These are phyloP conservation scores for Cutaneotrichosporon mucoides DNA, from an alignment of 1,284 basidiomycete species.

Conservation along the genomic window DNA sequence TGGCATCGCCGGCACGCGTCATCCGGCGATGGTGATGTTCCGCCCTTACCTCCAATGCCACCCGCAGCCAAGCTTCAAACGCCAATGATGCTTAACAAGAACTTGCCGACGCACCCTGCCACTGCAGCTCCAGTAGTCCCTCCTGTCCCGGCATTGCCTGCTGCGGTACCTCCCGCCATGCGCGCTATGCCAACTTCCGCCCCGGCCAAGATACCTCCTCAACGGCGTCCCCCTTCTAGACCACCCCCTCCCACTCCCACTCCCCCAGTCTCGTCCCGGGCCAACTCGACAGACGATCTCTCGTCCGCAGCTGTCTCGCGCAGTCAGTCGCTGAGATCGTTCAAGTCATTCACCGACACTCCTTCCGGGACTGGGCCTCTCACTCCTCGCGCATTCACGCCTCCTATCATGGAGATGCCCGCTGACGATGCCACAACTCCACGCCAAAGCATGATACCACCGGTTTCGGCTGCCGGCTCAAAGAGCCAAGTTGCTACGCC, in stretches of 20 bases:
- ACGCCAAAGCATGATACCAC: neutral
- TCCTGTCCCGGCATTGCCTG: no score
- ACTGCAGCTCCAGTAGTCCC: neutral
- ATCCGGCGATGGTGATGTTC: neutral
- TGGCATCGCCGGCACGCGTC: neutral
- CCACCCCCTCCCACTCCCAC: slow-evolving; percentile 14
- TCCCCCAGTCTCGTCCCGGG: slow-evolving; percentile 1
- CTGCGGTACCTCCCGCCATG: no score
- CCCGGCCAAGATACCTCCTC: slow-evolving; percentile 9
- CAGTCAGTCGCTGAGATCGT: neutral
- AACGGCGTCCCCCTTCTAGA: slow-evolving; percentile 10
- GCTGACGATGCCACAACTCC: slow-evolving; percentile 6
- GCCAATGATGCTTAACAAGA: neutral
- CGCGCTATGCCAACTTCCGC: neutral
- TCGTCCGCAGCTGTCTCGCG: neutral
- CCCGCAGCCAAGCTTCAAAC: neutral
- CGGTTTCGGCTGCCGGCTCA: neutral
- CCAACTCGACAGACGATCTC: neutral
- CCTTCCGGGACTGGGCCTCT: neutral
- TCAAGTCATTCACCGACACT: neutral
- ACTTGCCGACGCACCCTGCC: neutral
- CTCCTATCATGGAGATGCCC: neutral
- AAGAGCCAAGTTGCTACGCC: neutral
- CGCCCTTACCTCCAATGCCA: neutral
- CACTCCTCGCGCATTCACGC: neutral